phyloP scores from a whole-genome alignment of 768 basidiomycete genomes.

The Rhodocollybia butyracea region DNA sequence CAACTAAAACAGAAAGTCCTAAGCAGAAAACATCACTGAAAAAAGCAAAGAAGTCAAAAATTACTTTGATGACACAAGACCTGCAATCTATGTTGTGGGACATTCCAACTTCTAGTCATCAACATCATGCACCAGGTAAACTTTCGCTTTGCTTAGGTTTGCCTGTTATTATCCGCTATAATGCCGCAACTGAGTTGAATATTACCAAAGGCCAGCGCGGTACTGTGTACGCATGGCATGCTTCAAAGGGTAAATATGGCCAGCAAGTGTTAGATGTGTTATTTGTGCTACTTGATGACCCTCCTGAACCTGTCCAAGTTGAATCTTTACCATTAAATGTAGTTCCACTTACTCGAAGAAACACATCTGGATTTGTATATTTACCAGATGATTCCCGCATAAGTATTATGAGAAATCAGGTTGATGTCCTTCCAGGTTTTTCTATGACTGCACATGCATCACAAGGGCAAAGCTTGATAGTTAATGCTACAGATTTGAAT shows the following conservation, averaged over 20 bases:
- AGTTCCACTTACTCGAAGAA: conserved; percentile 20
- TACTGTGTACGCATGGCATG: conserved; percentile 26
- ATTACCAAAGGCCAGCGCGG: conserved; percentile 35
- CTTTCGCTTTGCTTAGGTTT: conserved; percentile 26
- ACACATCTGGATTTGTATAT: conserved; percentile 7
- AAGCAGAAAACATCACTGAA: background rate
- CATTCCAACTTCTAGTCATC: conserved; percentile 6
- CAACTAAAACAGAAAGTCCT: background rate
- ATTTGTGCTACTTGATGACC: conserved; percentile 25
- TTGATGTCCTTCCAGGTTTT: conserved; percentile 5
- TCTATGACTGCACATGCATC: conserved; percentile 5
- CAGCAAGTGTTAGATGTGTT: conserved; percentile 24
- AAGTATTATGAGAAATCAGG: conserved; percentile 15
- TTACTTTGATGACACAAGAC: background rate
- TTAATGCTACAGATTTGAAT: background rate
- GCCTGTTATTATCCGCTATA: conserved; percentile 29
- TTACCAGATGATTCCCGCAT: conserved; percentile 17
- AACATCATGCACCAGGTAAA: conserved; percentile 22
- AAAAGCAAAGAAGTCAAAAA: background rate
- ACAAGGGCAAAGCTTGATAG: background rate
- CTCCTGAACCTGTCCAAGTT: conserved; percentile 21
- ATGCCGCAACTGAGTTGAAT: conserved; percentile 28
- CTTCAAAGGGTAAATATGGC: conserved; percentile 13
- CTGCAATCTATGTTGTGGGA: conserved; percentile 16
- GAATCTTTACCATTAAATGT: conserved; percentile 27